A percentile compares a stretch with the other conserved stretches of the same genome.
Evolutionary conservation across 176 grass and related monocot species (phyloP).

Genomic region (Lolium perenne): DNA sequence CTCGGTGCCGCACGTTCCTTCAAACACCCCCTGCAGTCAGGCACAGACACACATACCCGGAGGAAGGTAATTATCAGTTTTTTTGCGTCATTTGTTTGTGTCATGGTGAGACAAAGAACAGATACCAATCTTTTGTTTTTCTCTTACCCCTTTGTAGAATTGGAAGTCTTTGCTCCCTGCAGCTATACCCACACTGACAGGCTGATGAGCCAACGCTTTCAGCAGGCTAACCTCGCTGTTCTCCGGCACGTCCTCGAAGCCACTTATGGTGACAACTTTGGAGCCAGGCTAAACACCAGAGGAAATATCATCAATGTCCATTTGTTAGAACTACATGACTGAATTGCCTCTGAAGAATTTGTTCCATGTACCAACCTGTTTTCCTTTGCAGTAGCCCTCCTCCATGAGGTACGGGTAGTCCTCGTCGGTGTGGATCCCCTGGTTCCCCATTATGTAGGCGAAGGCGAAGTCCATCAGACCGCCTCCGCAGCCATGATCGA

Average conservation of each 20-base stretch:
- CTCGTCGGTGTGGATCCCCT: constrained; percentile 62
- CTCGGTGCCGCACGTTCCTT: constrained; percentile 60
- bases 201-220: constrained; percentile 73
- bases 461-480: constrained; percentile 87
- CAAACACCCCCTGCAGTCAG: constrained; percentile 67
- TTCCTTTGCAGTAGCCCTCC: constrained; percentile 68
- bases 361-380: constrained; percentile 43
- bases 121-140: background rate
- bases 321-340: background rate
- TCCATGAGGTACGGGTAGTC: constrained; percentile 90
- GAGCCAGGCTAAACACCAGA: constrained; percentile 50
- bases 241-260: constrained; percentile 74
- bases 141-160: constrained; percentile 84
- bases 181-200: constrained; percentile 78
- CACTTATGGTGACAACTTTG: constrained; percentile 59
- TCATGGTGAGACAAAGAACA: background rate
- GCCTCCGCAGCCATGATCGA: constrained; percentile 65
- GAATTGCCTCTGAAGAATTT: background rate
- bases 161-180: constrained; percentile 76
- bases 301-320: constrained; percentile 11
- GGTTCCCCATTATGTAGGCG: constrained; percentile 68
- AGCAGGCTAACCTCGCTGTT: constrained; percentile 76
- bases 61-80: background rate
- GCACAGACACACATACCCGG: background rate
- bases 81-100: background rate